Evolutionary conservation across 208 protist genomes (phyloP).

Genomic region (Acanthamoeba lenticulata): DNA sequence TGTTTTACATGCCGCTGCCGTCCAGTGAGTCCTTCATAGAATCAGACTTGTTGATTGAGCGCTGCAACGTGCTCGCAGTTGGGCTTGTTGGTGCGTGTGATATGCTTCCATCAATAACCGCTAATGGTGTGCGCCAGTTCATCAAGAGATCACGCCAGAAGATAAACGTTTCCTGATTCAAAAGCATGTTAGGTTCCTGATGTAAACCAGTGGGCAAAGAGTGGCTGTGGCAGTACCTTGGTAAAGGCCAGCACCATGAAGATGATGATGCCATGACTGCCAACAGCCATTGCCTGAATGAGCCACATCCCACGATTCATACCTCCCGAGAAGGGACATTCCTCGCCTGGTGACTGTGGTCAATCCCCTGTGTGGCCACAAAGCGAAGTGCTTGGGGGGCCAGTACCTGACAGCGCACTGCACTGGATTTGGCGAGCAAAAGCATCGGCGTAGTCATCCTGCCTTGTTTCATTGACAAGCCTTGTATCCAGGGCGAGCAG

Average conservation of each 20-base stretch:
- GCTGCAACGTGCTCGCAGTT: not conserved
- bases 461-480: not conserved
- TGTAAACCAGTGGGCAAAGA: not conserved
- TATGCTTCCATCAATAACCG: not conserved
- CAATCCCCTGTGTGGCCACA: not conserved
- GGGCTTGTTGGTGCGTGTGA: not conserved
- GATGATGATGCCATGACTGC: conserved; percentile 8
- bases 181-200: too few species aligned
- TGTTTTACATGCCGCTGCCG: not conserved
- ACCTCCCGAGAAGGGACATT: not conserved
- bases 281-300: not conserved
- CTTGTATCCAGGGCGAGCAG: not conserved
- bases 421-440: not conserved
- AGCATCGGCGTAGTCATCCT: not conserved
- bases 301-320: not conserved
- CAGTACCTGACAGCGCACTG: not conserved
- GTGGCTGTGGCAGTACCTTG: not conserved
- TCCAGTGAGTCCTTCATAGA: not conserved
- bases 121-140: not conserved
- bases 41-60: not conserved
- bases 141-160: not conserved
- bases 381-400: not conserved
- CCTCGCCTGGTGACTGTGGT: not conserved
- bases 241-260: not conserved
- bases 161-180: not conserved